phyloP scores from a whole-genome alignment of 805 yeast species.

The Jamesozyma lodderae region DNA sequence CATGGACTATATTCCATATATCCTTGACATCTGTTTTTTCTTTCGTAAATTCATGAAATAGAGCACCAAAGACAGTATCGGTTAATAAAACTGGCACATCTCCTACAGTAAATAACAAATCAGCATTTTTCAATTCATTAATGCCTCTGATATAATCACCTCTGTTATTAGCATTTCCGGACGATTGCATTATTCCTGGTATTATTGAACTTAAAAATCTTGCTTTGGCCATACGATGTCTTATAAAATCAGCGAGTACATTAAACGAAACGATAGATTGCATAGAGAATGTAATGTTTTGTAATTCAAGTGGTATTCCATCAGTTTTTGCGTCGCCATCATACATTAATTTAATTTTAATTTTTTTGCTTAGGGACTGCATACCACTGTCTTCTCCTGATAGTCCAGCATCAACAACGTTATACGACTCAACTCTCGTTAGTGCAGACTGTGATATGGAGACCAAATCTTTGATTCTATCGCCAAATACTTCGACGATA shows the following conservation, averaged over 20 bases:
- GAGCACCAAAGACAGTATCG: constrained; percentile 70
- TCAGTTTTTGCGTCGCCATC: constrained; percentile 23
- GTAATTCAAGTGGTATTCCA: constrained; percentile 16
- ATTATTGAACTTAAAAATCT: constrained; percentile 17
- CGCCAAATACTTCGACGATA: constrained; percentile 35
- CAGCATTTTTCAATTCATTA: constrained; percentile 22
- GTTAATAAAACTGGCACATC: constrained; percentile 52
- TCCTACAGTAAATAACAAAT: constrained; percentile 49
- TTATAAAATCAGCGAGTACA: constrained; percentile 37
- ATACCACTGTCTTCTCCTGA: constrained; percentile 37
- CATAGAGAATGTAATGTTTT: constrained; percentile 32
- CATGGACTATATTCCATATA: constrained; percentile 54
- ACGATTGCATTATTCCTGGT: constrained; percentile 14
- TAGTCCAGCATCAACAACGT: constrained; percentile 39
- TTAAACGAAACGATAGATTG: constrained; percentile 46
- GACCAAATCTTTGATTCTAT: constrained; percentile 37
- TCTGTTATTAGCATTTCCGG: background rate
- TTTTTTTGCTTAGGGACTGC: constrained; percentile 60
- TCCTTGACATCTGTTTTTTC: constrained; percentile 34
- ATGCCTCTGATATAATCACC: background rate
- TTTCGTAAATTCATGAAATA: constrained; percentile 42
- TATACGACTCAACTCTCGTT: constrained; percentile 66
- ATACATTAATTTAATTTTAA: constrained; percentile 47
- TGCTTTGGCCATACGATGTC: constrained; percentile 29
- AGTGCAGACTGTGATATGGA: constrained; percentile 61